Conservation (phyloP, 225 moss, liverwort and hornwort genomes). For the Ulota crispa region DNA sequence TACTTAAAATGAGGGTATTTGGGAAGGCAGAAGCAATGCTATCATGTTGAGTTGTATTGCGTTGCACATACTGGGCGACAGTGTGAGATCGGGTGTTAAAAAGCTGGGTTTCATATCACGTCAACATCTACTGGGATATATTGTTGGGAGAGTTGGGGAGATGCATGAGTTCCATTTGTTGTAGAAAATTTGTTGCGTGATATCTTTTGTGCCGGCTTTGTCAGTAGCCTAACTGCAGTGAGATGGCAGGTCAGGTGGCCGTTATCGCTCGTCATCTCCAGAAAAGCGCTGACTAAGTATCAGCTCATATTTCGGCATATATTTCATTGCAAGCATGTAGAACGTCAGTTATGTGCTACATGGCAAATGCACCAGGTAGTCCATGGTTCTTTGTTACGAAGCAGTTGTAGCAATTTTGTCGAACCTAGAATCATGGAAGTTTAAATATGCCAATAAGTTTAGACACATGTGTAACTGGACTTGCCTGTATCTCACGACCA, state of each 20-base stretch:
- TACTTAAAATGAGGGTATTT: slow-evolving; percentile 2
- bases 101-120: background rate
- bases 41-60: slow-evolving; percentile 4
- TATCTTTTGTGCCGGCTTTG: background rate
- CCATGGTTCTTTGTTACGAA: background rate
- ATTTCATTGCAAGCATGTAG: slow-evolving; percentile 96
- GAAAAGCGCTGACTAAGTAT: slow-evolving; percentile 90
- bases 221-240: slow-evolving; percentile 32
- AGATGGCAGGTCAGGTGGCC: slow-evolving; percentile 85
- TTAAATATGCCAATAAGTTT: slow-evolving; percentile 1
- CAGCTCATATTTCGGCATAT: slow-evolving; percentile 98
- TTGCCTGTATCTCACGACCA: background rate
- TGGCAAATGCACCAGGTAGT: slow-evolving; percentile 96
- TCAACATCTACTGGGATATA: background rate
- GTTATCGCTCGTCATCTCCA: slow-evolving; percentile 83
- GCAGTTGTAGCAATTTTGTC: background rate
- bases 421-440: background rate
- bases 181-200: background rate
- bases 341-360: slow-evolving; percentile 90
- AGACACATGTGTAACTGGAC: background rate
- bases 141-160: background rate
- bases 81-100: background rate
- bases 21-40: slow-evolving; percentile 1
- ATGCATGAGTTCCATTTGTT: slow-evolving; percentile 1
- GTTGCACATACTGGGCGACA: slow-evolving; percentile 2